Percentiles rank a stretch among this genome's conserved stretches.
Evolutionary conservation across 2,329 filamentous ascomycete genomes (phyloP).

Genomic region (Atkinsonella hypoxylon): DNA sequence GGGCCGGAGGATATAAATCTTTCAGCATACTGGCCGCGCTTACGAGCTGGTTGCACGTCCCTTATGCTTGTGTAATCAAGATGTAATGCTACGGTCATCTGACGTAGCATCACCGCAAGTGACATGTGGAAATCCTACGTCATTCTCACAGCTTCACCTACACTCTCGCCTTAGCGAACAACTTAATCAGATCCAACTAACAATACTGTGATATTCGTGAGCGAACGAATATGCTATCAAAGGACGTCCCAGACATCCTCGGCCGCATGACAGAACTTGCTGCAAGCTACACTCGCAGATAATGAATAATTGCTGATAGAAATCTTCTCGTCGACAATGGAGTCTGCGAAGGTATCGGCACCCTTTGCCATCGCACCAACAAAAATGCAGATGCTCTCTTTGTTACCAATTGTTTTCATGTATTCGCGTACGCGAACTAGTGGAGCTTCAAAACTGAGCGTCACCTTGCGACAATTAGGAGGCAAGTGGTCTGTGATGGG

Average conservation of each 20-base stretch:
- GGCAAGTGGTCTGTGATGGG: conserved; percentile 95
- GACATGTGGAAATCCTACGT: conserved; percentile 60
- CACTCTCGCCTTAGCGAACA: conserved; percentile 12
- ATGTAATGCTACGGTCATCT: conserved; percentile 58
- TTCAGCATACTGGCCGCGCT: conserved; percentile 11
- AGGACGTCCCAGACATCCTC: conserved; percentile 94
- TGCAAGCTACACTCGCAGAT: conserved; percentile 94
- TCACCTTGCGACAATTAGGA: conserved; percentile 95
- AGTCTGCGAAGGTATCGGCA: conserved; percentile 86
- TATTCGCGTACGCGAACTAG: conserved; percentile 85
- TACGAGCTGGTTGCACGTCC: conserved; percentile 50
- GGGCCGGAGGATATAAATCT: conserved; percentile 37
- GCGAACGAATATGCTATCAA: conserved; percentile 31
- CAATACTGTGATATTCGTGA: neutral
- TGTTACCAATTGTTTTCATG: conserved; percentile 61
- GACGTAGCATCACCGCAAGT: conserved; percentile 39
- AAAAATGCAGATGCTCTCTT: conserved; percentile 95
- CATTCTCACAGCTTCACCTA: conserved; percentile 31
- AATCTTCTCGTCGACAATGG: conserved; percentile 91
- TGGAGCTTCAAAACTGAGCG: conserved; percentile 83
- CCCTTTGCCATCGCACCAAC: conserved; percentile 98
- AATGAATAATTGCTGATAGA: conserved; percentile 97
- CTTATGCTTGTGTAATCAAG: conserved; percentile 78
- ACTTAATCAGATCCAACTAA: neutral
- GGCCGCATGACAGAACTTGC: conserved; percentile 97